Base-by-base conservation (phyloP, 768 basidiomycete species). In the Suillus decipiens region DNA sequence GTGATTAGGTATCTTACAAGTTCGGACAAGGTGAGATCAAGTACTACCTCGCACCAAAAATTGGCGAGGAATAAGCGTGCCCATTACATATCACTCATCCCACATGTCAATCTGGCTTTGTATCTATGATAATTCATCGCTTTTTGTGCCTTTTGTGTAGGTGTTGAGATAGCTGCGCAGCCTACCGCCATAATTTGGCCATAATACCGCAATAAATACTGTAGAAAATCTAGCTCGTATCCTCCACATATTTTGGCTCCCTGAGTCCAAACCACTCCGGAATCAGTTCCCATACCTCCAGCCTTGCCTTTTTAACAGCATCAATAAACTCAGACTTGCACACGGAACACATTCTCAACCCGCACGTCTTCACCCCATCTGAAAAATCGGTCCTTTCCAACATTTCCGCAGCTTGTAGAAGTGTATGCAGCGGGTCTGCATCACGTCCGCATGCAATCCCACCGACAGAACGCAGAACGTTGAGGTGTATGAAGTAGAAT, bases 11-110 rank as follows among this genome's bases (percentile, higher is more conserved):
- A 48, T 87, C 89, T 43, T 99, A 95, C 77, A 87, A 89, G 65
- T 99, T 97, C 70, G 87, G 87, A 51, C 89, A 92, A 71, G 96
- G 96, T 1, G 82, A 84, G 68, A 93, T 99, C 74, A 86, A 90
- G 65, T 99, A 96, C 82, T 99, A 95, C 82, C 85, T 99, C 61
- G 96, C 96, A 50, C 96, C 96, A 28, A 98, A 98, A 81, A 95
- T 95, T 64, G 90, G 91, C 37, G 92, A 95, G 68, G 92, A 95
- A 62, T 93, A 70, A 79, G 50, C 14, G 33, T 17, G 24, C 24
- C 31, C 14, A 24, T 34, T 36, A 55, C 53, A 50, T 48, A 39
- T 43, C 34, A 43, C 42, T 31, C 61, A 55, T 43, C 43, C 42
- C n/a, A 6, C 61, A 14, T 37, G 22, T 57, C 33, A 24, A 28